Base-by-base conservation (phyloP, 192 early-diverging fungal species). In the Coemansia sp. region DNA sequence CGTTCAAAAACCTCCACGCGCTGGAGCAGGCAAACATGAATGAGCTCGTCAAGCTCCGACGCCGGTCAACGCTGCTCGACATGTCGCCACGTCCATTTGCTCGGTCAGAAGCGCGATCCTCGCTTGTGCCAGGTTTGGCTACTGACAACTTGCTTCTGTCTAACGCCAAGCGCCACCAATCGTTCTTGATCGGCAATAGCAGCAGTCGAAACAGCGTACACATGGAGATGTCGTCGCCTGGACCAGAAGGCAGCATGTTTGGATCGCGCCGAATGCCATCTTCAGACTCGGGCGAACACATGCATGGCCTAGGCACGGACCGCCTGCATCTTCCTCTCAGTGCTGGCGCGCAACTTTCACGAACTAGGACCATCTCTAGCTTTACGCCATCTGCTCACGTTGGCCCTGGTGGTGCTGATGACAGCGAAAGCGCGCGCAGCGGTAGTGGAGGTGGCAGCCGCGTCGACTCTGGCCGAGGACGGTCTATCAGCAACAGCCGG, bases 21-120 rank as follows among this genome's bases (percentile, higher is more conserved):
- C 85, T 98, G 1, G 96, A 95, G 64, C 92, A 94, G 60, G 95
- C 94, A 14, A 98, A 98, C 72, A 88, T 91, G 65, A 89, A 94
- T 63, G 84, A 93, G 39, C 90, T 98, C 25, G 72, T 87, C 31
- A 94, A 91, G 78, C 78, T 98, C 21, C 86, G 91, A 27, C 74
- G 79, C 39, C 74, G 79, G 29, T 76, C 74, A 45, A 81, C 79
- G 1, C 36, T 88, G 46, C 57, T 73, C 1, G 79, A 75, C 37
- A 60, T 57, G 12, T 32, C 74, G 14, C 32, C 53, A 27, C 41
- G 48, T 39, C 53, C 66, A 17, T 8, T 23, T 38, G 17, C 21
- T 27, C 44, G 41, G 10, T 7, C n/a, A 8, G 58, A 58, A 4
- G 12, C 41, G 15, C 63, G 59, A 3, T 12, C 51, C 15, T 65